Conservation (phyloP, 31 red algal species). For the Pterothamnion heteromorphum region DNA sequence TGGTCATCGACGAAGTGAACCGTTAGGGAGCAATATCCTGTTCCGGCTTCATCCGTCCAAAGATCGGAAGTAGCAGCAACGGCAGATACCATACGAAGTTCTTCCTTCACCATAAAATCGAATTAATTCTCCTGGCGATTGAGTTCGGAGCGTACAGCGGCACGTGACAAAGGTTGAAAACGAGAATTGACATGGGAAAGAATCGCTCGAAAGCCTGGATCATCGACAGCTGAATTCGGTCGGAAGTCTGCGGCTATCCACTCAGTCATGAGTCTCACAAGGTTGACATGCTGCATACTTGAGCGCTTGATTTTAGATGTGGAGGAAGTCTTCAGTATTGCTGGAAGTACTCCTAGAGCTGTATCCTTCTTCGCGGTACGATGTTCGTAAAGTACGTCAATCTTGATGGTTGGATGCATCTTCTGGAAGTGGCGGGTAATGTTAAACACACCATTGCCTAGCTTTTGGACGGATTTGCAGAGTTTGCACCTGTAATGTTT, state of each 20-base stretch:
- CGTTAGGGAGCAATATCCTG: background rate
- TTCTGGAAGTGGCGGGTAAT: no score
- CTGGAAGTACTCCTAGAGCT: no score
- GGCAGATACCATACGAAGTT: background rate
- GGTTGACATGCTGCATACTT: constrained; percentile 14
- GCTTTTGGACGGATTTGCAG: no score
- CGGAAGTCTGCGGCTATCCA: background rate
- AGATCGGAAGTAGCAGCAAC: constrained; percentile 15
- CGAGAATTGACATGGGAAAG: background rate
- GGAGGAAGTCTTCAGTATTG: no score
- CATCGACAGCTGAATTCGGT: constrained; percentile 8
- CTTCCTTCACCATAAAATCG: background rate
- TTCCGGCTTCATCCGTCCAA: background rate
- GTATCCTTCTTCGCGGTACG: no score
- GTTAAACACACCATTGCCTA: no score
- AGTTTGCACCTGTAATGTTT: no score
- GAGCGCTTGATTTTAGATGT: no score
- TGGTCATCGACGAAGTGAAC: background rate
- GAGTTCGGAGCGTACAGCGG: background rate
- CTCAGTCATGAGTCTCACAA: background rate
- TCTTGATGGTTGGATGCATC: no score
- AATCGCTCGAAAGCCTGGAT: constrained; percentile 8
- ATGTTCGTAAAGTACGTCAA: no score
- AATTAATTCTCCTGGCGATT: background rate
- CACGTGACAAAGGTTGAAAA: background rate